These are phyloP conservation scores for Emiliania huxleyi DNA, from an alignment of 78 protist species.

Conservation along the genomic window DNA sequence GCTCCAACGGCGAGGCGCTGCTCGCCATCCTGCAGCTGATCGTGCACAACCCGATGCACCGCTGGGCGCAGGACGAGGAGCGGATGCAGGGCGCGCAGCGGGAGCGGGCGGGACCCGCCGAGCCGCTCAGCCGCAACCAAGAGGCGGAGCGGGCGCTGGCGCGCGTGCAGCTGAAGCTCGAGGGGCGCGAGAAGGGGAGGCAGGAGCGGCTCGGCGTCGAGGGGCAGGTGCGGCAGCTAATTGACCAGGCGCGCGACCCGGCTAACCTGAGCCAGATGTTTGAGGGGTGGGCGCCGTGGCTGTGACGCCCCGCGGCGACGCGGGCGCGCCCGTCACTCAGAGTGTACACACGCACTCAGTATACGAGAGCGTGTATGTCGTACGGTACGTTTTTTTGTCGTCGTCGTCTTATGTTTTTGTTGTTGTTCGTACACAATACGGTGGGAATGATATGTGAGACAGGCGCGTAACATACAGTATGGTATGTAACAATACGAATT, in stretches of 20 bases:
- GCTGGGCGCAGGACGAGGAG: not conserved
- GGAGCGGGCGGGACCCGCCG: not conserved
- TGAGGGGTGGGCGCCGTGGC: not conserved
- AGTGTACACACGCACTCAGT: too few species aligned
- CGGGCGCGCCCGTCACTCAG: too few species aligned
- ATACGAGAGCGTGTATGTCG: too few species aligned
- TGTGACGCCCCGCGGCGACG: not conserved
- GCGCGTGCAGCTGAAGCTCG: not conserved
- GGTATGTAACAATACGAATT: too few species aligned
- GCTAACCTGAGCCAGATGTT: not conserved
- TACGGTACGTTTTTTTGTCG: too few species aligned
- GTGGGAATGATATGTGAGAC: too few species aligned
- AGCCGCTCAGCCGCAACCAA: not conserved
- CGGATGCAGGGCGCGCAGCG: not conserved
- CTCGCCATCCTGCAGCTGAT: conserved; percentile 25
- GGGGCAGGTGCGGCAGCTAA: not conserved
- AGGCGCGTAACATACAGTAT: too few species aligned
- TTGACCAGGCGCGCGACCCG: not conserved
- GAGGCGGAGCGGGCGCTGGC: not conserved
- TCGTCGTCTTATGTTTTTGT: too few species aligned
- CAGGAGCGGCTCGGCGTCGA: not conserved
- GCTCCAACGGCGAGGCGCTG: conserved; percentile 43
- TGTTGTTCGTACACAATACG: too few species aligned
- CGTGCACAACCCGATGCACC: not conserved
- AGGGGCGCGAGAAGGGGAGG: not conserved